Percentiles rank a stretch among this genome's conserved stretches.
phyloP scores from a whole-genome alignment of 805 yeast species.

The Candida railenensis region DNA sequence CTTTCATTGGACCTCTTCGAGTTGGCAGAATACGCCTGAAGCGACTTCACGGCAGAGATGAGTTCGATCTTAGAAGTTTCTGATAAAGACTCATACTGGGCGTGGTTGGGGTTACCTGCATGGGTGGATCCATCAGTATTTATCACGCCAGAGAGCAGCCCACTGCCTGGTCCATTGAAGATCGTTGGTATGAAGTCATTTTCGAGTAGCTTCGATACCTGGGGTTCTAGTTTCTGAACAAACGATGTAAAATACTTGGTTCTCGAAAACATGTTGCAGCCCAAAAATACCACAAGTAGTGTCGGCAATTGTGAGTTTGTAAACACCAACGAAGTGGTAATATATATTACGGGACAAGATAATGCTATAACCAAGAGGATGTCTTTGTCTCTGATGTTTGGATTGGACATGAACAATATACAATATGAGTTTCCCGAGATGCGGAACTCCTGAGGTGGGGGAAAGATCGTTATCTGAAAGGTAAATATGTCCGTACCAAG shows the following conservation, averaged over 20 bases:
- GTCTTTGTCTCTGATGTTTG: conserved; percentile 14
- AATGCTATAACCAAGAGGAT: conserved; percentile 15
- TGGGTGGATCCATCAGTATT: not conserved
- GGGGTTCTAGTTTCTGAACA: conserved; percentile 7
- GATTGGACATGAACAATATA: not conserved
- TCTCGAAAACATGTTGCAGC: conserved; percentile 32
- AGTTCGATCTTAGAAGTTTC: conserved; percentile 27
- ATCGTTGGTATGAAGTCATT: not conserved
- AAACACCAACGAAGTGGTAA: conserved; percentile 15
- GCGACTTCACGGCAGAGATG: conserved; percentile 44
- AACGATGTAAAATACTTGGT: conserved; percentile 19
- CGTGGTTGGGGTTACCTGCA: conserved; percentile 7
- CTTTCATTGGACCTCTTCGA: conserved; percentile 46
- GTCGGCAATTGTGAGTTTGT: conserved; percentile 25
- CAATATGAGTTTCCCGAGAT: not conserved
- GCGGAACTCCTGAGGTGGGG: too few species aligned
- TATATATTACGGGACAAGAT: conserved; percentile 18
- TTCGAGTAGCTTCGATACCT: not conserved
- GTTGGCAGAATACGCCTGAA: conserved; percentile 42
- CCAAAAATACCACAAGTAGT: conserved; percentile 27
- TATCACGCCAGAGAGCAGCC: not conserved
- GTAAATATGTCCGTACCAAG: too few species aligned
- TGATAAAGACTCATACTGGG: conserved; percentile 14
- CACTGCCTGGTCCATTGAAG: not conserved
- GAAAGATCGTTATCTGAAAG: too few species aligned